Percentiles rank a stretch among this genome's conserved stretches.
These are phyloP conservation scores for Podaxis sp. DNA, from an alignment of 768 basidiomycete genomes.

Conservation along the genomic window DNA sequence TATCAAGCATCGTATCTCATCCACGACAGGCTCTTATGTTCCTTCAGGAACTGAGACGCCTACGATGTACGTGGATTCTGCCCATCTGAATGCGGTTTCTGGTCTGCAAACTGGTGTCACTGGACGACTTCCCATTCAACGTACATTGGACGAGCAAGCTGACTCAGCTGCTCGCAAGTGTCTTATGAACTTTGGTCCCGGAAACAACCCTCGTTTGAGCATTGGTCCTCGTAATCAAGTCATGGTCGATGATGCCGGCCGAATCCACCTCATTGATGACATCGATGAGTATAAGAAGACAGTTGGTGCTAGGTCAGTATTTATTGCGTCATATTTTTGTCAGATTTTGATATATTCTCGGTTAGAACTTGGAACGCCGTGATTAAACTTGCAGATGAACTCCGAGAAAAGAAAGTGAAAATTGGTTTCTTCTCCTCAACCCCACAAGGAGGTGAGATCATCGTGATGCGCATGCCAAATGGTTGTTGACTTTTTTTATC, in stretches of 20 bases:
- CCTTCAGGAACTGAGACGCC: constrained; percentile 79
- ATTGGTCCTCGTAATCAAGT: constrained; percentile 88
- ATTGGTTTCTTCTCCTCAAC: constrained; percentile 96
- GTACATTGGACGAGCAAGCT: constrained; percentile 81
- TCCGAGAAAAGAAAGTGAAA: constrained; percentile 83
- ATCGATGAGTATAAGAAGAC: constrained; percentile 75
- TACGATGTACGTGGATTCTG: constrained; percentile 61
- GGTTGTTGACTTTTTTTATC: constrained; percentile 21
- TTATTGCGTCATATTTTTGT: neutral
- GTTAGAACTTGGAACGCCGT: constrained; percentile 78
- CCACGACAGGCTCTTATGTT: constrained; percentile 75
- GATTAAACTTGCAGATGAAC: constrained; percentile 76
- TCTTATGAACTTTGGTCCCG: constrained; percentile 79
- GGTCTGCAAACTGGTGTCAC: constrained; percentile 45
- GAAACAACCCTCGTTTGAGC: constrained; percentile 79
- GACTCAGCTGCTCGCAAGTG: constrained; percentile 86
- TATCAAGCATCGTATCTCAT: constrained; percentile 80
- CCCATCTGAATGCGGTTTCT: constrained; percentile 46
- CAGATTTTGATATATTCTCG: constrained; percentile 15
- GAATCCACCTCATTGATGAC: constrained; percentile 84
- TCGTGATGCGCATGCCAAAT: neutral
- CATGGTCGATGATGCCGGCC: constrained; percentile 82
- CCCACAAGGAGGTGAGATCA: constrained; percentile 79
- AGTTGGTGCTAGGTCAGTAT: constrained; percentile 56
- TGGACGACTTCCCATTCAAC: constrained; percentile 67